Conservation (phyloP, 2,329 filamentous ascomycete genomes). For the Sclerotiophoma versabilis region DNA sequence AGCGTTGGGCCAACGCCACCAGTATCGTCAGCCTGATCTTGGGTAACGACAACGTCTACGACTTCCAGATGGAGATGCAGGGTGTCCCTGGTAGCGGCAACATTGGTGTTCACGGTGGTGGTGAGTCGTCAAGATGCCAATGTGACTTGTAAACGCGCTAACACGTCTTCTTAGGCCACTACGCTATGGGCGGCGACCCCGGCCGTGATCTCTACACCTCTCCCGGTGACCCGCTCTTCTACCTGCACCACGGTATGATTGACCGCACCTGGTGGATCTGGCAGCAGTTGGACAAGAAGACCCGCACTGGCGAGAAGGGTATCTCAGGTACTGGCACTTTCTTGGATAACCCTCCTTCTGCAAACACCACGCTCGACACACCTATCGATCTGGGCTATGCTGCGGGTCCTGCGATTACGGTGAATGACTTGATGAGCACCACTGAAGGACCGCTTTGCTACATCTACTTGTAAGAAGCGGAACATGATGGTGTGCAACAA, state of each 20-base stretch:
- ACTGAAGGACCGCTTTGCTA: constrained; percentile 46
- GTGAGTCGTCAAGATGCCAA: constrained; percentile 17
- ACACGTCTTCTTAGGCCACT: constrained; percentile 54
- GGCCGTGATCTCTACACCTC: constrained; percentile 37
- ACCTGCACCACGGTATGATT: constrained; percentile 55
- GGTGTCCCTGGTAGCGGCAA: constrained; percentile 32
- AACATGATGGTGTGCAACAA: too few species aligned
- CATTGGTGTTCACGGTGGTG: constrained; percentile 42
- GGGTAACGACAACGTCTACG: constrained; percentile 29
- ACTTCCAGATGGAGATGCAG: constrained; percentile 44
- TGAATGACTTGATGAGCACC: constrained; percentile 42
- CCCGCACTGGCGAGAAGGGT: constrained; percentile 36
- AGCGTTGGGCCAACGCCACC: constrained; percentile 32
- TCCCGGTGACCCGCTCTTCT: constrained; percentile 52
- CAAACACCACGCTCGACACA: constrained; percentile 56
- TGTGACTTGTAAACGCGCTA: constrained; percentile 39
- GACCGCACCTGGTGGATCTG: constrained; percentile 55
- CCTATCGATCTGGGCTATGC: constrained; percentile 51
- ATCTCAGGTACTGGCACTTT: constrained; percentile 57
- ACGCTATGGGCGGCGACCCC: constrained; percentile 55
- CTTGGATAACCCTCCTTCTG: constrained; percentile 51
- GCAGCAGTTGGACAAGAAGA: constrained; percentile 50
- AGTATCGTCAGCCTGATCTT: constrained; percentile 34
- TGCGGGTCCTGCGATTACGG: constrained; percentile 25
- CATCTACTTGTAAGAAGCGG: constrained; percentile 33